Base-by-base conservation (phyloP, 2,329 filamentous ascomycete genomes). In the Coniochaeta sp. region DNA sequence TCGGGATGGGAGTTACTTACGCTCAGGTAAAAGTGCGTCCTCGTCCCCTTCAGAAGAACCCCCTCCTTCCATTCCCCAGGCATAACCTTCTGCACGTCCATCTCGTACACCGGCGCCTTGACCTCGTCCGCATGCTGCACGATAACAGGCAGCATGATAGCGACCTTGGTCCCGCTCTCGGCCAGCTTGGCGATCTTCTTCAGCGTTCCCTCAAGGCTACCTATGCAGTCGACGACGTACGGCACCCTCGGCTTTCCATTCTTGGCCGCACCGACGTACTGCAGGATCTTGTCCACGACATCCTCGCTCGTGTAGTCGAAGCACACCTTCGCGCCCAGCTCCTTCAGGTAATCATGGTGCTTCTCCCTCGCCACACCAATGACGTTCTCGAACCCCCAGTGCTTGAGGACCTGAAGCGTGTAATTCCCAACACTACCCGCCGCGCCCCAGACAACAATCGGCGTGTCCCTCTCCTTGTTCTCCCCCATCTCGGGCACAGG, bases 61-160 rank as follows among this genome's bases (percentile, higher is more conserved):
- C 77, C 80, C 3, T 77, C 68, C 3, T 66, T 67, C 80, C 81
- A 84, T 30, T 69, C 57, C 0, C 59, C 68, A 1, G 53, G 38
- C 6, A 72, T 68, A 10, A 63, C 67, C 7, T 64, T 65, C n/a
- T 56, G 45, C 1, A 73, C 73, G 48, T 81, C 76, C 76, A 81
- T 79, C 31, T 70, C 69, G 51, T 81, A 84, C 55, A 75, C 69
- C 0, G 81, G 80, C 53, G 63, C 67, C 16, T 71, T 65, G 1
- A 66, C 67, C 4, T 72, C 68, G 0, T 67, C 73, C 0, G 80
- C 73, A 54, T 83, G 76, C 40, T 65, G 71, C 42, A 82, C 56
- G 52, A 85, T 79, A 14, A 85, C 74, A 0, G 82, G 82, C 6
- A 86, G 63, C 65, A 86, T 72, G 14, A 84, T 65, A 0, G 81